Percentiles rank a stretch among this genome's conserved stretches.
Conservation (phyloP, 257 asterid genomes). For the Leonotis leonurus region DNA sequence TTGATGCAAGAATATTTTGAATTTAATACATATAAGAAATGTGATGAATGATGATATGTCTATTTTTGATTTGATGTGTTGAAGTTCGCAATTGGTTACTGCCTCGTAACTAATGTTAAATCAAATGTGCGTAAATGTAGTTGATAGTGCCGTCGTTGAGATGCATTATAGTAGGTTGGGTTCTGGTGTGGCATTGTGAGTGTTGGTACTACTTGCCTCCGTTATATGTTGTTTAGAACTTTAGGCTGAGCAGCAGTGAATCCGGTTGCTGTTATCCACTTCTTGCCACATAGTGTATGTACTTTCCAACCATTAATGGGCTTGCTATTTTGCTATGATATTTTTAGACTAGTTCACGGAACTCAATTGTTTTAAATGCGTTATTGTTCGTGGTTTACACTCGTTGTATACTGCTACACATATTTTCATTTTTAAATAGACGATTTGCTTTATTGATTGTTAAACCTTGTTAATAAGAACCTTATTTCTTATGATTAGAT, state of each 20-base stretch:
- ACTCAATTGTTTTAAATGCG: not conserved
- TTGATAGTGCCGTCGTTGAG: no score
- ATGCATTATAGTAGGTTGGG: not conserved
- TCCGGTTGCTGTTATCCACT: not conserved
- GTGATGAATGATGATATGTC: no score
- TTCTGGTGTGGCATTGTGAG: not conserved
- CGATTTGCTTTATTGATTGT: no score
- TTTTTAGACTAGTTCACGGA: not conserved
- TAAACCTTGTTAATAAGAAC: no score
- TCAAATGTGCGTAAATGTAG: not conserved
- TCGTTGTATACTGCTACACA: not conserved
- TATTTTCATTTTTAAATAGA: no score
- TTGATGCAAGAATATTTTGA: no score
- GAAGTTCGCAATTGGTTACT: no score
- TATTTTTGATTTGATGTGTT: no score
- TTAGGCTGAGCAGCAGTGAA: no score
- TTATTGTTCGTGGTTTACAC: not conserved
- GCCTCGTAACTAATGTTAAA: not conserved
- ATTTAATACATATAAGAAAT: no score
- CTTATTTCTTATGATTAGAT: not conserved
- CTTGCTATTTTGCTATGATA: not conserved
- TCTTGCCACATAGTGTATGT: not conserved
- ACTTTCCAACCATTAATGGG: not conserved
- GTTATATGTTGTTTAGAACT: no score
- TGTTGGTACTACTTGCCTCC: not conserved